phyloP scores from a whole-genome alignment of 257 asterid genomes.

The Solanum ossicruentum region DNA sequence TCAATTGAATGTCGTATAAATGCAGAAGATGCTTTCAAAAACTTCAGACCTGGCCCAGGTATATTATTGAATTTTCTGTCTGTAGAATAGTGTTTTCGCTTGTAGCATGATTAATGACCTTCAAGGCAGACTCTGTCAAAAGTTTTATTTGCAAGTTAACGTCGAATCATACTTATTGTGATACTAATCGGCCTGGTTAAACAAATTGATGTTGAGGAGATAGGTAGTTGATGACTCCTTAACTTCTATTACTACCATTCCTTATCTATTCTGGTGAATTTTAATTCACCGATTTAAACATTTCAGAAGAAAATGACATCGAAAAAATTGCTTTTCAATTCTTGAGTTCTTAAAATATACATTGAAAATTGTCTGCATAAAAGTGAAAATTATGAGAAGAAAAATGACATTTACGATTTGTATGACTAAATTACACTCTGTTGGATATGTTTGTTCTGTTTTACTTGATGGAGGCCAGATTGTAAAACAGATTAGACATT shows the following conservation, averaged over 20 bases:
- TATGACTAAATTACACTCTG: background rate
- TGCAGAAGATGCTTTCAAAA: conserved; percentile 99
- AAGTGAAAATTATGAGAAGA: background rate
- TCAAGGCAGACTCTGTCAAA: background rate
- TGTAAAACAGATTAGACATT: background rate
- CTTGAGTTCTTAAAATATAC: background rate
- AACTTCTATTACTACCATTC: background rate
- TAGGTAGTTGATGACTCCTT: background rate
- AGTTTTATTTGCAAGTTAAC: background rate
- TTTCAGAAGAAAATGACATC: background rate
- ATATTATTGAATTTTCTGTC: conserved; percentile 3
- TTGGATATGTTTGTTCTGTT: background rate
- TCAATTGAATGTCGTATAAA: conserved; percentile 98
- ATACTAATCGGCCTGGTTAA: background rate
- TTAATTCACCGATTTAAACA: background rate
- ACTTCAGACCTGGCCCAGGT: conserved; percentile 99
- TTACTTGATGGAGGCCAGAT: background rate
- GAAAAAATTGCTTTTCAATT: background rate
- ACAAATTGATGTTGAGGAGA: background rate
- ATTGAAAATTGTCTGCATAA: background rate
- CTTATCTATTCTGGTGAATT: background rate
- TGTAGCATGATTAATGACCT: background rate
- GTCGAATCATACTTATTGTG: background rate
- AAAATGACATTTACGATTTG: background rate
- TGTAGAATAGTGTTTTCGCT: background rate